Conservation (phyloP, 2,329 filamentous ascomycete genomes). For the Macrophomina phaseolina region DNA sequence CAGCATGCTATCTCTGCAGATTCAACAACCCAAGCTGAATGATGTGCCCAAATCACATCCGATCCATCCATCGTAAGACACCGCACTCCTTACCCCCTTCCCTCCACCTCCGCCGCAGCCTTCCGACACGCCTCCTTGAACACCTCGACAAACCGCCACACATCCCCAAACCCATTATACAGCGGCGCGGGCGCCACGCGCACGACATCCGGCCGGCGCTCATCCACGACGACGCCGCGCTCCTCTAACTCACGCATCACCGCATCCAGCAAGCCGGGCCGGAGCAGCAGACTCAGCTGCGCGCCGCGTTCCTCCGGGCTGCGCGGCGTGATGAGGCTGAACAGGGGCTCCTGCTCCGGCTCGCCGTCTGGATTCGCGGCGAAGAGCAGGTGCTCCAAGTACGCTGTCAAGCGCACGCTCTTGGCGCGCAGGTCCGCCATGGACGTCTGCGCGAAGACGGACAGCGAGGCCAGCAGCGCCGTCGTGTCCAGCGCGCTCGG, state of each 20-base stretch:
- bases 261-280: slow-evolving; percentile 71
- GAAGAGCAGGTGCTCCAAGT: slow-evolving; percentile 71
- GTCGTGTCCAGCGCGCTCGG: slow-evolving; percentile 79
- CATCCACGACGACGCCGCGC: slow-evolving; percentile 77
- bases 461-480: slow-evolving; percentile 73
- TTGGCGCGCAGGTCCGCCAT: slow-evolving; percentile 74
- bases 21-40: too few relatives aligned
- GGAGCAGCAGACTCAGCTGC: slow-evolving; percentile 76
- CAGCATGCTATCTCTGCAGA: too few relatives aligned
- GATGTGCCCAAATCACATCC: too few relatives aligned
- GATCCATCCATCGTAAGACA: too few relatives aligned
- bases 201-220: slow-evolving; percentile 84
- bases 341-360: slow-evolving; percentile 38
- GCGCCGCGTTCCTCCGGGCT: slow-evolving; percentile 73
- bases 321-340: slow-evolving; percentile 70
- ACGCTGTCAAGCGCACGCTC: slow-evolving; percentile 74
- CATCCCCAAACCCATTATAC: slow-evolving; percentile 81
- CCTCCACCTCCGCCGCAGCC: not conserved
- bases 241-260: slow-evolving; percentile 69
- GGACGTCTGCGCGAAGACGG: slow-evolving; percentile 73
- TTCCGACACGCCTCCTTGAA: slow-evolving; percentile 26
- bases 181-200: slow-evolving; percentile 82
- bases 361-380: slow-evolving; percentile 32
- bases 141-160: slow-evolving; percentile 59
- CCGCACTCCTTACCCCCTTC: not conserved